Percentiles rank a stretch among this genome's conserved stretches.
Conservation (phyloP, 2,329 filamentous ascomycete genomes). For the Trichophyton verrucosum region DNA sequence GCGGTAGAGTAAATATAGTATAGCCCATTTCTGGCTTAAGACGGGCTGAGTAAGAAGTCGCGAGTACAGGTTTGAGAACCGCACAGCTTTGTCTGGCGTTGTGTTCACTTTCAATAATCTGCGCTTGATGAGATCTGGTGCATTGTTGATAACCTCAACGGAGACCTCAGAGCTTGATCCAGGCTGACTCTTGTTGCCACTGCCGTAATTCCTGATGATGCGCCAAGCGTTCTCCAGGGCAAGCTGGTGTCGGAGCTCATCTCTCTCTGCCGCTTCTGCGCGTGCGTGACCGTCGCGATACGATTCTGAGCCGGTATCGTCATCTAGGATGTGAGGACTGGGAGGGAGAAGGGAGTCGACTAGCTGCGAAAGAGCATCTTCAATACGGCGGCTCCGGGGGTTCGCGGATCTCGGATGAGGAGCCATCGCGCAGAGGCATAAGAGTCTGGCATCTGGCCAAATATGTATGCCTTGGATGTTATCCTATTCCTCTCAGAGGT, state of each 20-base stretch:
- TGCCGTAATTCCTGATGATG: conserved; percentile 24
- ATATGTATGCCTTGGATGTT: not conserved
- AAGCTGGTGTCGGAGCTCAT: conserved; percentile 26
- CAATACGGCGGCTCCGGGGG: conserved; percentile 29
- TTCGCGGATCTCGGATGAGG: conserved; percentile 20
- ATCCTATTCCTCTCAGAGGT: not conserved
- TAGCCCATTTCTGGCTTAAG: conserved; percentile 90
- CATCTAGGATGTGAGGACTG: conserved; percentile 20
- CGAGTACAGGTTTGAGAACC: conserved; percentile 84
- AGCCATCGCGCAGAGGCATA: conserved; percentile 13
- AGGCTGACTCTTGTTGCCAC: conserved; percentile 10
- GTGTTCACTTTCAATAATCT: conserved; percentile 68
- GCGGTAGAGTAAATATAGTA: conserved; percentile 79
- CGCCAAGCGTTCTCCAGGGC: conserved; percentile 29
- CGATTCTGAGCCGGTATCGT: conserved; percentile 24
- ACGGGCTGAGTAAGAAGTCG: conserved; percentile 82
- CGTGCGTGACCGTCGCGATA: conserved; percentile 24
- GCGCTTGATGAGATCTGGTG: conserved; percentile 81
- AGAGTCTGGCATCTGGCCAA: not conserved
- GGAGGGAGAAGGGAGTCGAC: conserved; percentile 31
- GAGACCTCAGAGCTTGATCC: conserved; percentile 10
- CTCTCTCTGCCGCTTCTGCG: conserved; percentile 25
- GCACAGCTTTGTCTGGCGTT: conserved; percentile 60
- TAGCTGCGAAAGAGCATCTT: conserved; percentile 33
- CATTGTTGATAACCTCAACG: conserved; percentile 60